These are phyloP conservation scores for Vickermania ingenoplastis DNA, from an alignment of 208 protist genomes.

Conservation along the genomic window DNA sequence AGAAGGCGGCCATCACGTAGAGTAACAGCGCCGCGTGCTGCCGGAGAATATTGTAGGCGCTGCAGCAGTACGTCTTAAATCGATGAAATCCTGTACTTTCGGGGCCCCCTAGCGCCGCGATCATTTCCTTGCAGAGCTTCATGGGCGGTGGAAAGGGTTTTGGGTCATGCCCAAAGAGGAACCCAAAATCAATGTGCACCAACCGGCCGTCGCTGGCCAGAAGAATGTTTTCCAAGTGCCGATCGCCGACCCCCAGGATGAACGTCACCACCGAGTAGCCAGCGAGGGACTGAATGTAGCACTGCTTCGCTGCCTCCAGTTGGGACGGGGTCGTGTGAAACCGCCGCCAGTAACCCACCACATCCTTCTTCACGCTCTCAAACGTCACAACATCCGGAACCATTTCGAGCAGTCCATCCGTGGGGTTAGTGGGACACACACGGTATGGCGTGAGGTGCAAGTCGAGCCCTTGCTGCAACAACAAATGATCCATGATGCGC, in stretches of 20 bases:
- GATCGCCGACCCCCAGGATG: conserved; percentile 95
- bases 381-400: conserved; percentile 81
- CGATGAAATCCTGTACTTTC: conserved; percentile 58
- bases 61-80: conserved; percentile 90
- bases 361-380: conserved; percentile 64
- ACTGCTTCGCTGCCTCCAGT: conserved; percentile 77
- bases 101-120: conserved; percentile 74
- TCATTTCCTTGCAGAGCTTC: conserved; percentile 91
- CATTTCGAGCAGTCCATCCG: conserved; percentile 77
- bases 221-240: conserved; percentile 95
- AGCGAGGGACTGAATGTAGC: conserved; percentile 94
- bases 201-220: conserved; percentile 88
- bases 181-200: conserved; percentile 98
- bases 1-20: conserved; percentile 90
- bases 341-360: conserved; percentile 50
- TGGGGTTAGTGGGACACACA: conserved; percentile 74
- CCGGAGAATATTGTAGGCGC: conserved; percentile 93
- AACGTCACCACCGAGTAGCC: conserved; percentile 97
- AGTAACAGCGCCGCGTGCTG: conserved; percentile 92
- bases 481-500: conserved; percentile 80
- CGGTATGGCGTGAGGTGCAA: conserved; percentile 91
- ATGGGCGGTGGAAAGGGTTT: conserved; percentile 96
- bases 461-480: conserved; percentile 91
- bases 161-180: conserved; percentile 95
- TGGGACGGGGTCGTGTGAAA: conserved; percentile 64